Conservation (phyloP, 805 yeast species). For the Peterozyma toletana region DNA sequence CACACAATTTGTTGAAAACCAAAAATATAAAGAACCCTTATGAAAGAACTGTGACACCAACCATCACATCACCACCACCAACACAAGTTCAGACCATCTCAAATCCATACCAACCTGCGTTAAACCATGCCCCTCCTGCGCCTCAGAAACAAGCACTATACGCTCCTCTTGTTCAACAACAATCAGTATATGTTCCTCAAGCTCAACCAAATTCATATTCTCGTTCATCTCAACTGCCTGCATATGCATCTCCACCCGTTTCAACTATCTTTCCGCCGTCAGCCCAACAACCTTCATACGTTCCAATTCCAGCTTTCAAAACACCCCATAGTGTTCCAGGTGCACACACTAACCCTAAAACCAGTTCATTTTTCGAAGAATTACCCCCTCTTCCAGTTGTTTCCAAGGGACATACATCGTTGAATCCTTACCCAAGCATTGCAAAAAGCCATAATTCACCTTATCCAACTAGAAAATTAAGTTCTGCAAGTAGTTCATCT, state of each 20-base stretch:
- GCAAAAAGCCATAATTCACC: conserved; percentile 1
- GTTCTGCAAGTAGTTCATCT: background rate
- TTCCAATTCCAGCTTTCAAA: background rate
- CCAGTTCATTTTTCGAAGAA: conserved; percentile 7
- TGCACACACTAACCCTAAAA: conserved; percentile 4
- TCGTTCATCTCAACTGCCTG: background rate
- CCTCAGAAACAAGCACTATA: background rate
- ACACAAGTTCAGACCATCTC: too few relatives aligned
- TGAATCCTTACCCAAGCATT: conserved; percentile 7
- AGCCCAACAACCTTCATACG: background rate
- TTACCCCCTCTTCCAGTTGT: conserved; percentile 4
- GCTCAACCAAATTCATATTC: background rate
- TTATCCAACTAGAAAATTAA: background rate
- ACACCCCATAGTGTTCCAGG: conserved; percentile 3
- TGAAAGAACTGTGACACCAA: too few relatives aligned
- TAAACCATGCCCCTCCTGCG: too few relatives aligned
- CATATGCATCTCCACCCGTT: background rate
- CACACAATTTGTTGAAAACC: too few relatives aligned
- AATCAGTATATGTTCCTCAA: background rate
- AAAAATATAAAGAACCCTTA: too few relatives aligned
- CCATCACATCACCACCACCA: too few relatives aligned
- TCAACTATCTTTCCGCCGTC: background rate
- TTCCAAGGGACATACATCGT: background rate
- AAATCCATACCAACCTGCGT: too few relatives aligned
- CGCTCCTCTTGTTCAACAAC: background rate